phyloP scores from a whole-genome alignment of 441 rosid species.

The Isatis lusitanica region DNA sequence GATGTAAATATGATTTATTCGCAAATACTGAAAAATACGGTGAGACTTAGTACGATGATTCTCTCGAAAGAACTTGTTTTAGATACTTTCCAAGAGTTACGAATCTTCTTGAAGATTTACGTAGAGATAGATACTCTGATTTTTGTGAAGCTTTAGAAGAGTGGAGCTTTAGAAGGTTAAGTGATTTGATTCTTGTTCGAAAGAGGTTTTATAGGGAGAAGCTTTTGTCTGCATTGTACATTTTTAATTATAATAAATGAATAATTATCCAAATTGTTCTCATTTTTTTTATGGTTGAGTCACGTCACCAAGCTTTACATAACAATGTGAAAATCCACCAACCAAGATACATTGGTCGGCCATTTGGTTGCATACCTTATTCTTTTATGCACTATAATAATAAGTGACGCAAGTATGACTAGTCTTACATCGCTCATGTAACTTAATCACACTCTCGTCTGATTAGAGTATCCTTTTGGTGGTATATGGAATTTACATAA shows the following conservation, averaged over 20 bases:
- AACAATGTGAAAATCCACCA: conserved; percentile 36
- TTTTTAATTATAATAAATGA: neutral
- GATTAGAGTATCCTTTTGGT: neutral
- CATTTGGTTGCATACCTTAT: conserved; percentile 31
- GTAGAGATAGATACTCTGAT: neutral
- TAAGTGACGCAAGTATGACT: neutral
- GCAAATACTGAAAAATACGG: neutral
- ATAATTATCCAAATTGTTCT: neutral
- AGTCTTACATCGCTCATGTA: neutral
- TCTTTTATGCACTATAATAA: conserved; percentile 20
- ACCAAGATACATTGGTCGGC: conserved; percentile 38
- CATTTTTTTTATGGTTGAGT: conserved; percentile 16
- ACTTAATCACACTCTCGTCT: neutral
- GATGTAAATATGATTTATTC: neutral
- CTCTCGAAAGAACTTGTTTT: neutral
- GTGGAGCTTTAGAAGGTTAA: conserved; percentile 7
- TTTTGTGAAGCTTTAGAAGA: conserved; percentile 10
- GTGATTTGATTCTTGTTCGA: conserved; percentile 22
- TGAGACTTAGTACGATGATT: neutral
- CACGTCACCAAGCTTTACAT: conserved; percentile 28
- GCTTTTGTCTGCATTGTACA: conserved; percentile 2
- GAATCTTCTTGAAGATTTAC: neutral
- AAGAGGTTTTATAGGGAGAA: conserved; percentile 31
- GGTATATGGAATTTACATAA: neutral
- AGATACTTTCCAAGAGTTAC: neutral